Conservation (phyloP, 1,139 yeast species). For the Geotrichum fermentans region DNA sequence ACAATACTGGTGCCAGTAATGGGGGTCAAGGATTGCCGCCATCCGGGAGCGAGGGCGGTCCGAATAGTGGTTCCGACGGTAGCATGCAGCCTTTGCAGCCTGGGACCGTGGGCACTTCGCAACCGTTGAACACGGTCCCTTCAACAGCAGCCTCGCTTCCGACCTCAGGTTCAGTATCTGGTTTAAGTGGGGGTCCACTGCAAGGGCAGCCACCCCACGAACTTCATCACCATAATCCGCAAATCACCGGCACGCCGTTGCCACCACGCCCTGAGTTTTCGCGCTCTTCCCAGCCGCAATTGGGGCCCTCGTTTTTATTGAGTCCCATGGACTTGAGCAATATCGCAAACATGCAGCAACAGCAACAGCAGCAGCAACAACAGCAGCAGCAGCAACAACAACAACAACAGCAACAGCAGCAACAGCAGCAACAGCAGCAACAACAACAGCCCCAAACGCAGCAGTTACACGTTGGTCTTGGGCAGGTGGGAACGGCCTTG, state of each 20-base stretch:
- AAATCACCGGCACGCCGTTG: background rate
- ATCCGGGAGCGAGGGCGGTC: too few species aligned
- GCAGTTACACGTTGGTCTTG: too few species aligned
- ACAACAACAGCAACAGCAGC: constrained; percentile 2
- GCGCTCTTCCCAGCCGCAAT: background rate
- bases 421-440: constrained; percentile 19
- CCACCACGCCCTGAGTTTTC: constrained; percentile 1
- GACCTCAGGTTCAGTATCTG: background rate
- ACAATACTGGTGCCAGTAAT: background rate
- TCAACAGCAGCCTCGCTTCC: background rate
- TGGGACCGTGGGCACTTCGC: background rate
- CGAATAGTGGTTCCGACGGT: background rate
- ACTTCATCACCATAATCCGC: background rate
- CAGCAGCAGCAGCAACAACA: constrained; percentile 11
- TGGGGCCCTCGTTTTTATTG: background rate
- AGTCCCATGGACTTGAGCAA: constrained; percentile 4
- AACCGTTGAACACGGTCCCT: background rate
- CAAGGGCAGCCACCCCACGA: background rate
- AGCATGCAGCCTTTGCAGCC: background rate
- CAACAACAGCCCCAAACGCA: constrained; percentile 7
- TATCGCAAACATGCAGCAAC: background rate
- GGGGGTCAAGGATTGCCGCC: background rate
- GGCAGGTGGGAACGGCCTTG: background rate
- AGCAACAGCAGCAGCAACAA: constrained; percentile 6
- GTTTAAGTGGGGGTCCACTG: background rate